Conservation (phyloP, 768 basidiomycete species). For the Collybia nuda region DNA sequence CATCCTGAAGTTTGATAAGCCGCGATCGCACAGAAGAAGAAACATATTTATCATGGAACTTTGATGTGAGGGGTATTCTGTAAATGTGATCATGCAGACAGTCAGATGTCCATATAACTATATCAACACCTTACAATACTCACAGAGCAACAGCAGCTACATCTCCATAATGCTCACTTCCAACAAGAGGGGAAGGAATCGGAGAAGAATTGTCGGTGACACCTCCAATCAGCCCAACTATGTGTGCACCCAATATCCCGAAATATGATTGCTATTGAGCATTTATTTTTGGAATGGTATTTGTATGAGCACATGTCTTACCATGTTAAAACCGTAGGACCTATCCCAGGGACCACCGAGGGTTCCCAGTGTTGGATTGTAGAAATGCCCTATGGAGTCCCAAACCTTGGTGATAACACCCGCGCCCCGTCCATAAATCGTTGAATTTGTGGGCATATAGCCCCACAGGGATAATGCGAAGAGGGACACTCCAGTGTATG, state of each 20-base stretch:
- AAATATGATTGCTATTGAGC: slow-evolving; percentile 20
- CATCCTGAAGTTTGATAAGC: slow-evolving; percentile 10
- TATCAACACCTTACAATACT: neutral
- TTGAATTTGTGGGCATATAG: slow-evolving; percentile 27
- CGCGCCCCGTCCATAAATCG: slow-evolving; percentile 18
- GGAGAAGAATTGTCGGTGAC: slow-evolving; percentile 22
- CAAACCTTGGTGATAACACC: slow-evolving; percentile 25
- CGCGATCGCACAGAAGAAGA: slow-evolving; percentile 11
- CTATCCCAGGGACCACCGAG: slow-evolving; percentile 29
- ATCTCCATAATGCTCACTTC: slow-evolving; percentile 24
- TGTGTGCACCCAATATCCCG: slow-evolving; percentile 25
- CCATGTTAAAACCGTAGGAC: slow-evolving; percentile 28
- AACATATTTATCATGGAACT: slow-evolving; percentile 27
- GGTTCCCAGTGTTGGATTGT: slow-evolving; percentile 25
- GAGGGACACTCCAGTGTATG: slow-evolving; percentile 27
- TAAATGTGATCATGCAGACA: neutral
- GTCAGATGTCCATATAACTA: neutral
- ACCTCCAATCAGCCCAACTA: slow-evolving; percentile 25
- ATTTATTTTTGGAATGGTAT: neutral
- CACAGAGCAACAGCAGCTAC: slow-evolving; percentile 23
- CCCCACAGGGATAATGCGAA: slow-evolving; percentile 30
- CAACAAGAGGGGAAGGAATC: slow-evolving; percentile 22
- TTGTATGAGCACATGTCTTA: neutral
- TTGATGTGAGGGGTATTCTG: slow-evolving; percentile 23
- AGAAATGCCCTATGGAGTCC: slow-evolving; percentile 18